Evolutionary conservation across 148 eudicot genomes (phyloP).

Genomic region (Vaccinium macrocarpon): DNA sequence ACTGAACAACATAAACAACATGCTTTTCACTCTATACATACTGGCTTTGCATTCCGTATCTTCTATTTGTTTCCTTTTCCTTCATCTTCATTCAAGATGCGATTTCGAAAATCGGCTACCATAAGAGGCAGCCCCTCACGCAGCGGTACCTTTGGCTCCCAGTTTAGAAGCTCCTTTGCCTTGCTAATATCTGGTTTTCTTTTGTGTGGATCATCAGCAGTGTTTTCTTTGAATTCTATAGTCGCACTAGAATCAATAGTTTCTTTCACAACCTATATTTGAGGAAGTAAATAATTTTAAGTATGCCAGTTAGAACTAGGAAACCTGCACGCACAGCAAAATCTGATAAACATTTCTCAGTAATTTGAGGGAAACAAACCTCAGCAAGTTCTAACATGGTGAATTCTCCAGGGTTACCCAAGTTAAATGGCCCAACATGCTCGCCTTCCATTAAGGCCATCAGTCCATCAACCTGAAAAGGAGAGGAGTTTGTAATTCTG

Average conservation of each 20-base stretch:
- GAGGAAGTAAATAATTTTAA: neutral
- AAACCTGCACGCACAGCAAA: neutral
- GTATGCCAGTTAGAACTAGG: neutral
- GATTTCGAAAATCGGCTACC: constrained; percentile 75
- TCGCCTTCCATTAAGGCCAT: constrained; percentile 90
- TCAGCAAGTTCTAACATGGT: constrained; percentile 93
- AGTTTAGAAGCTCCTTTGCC: constrained; percentile 75
- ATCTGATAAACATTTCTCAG: neutral
- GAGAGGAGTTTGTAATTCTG: neutral
- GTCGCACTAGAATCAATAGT: constrained; percentile 72
- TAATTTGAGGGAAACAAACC: constrained; percentile 37
- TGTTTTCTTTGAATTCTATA: constrained; percentile 62
- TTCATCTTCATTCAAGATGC: constrained; percentile 75
- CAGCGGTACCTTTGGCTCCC: constrained; percentile 80
- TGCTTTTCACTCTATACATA: constrained; percentile 26
- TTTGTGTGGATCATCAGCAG: constrained; percentile 90
- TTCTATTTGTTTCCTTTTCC: constrained; percentile 52
- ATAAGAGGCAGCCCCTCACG: constrained; percentile 75
- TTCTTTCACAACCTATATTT: constrained; percentile 71
- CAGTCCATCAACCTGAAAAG: constrained; percentile 69
- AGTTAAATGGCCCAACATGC: constrained; percentile 81
- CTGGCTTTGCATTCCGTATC: neutral
- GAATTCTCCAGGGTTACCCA: constrained; percentile 92
- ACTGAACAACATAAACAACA: constrained; percentile 19
- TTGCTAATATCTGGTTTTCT: constrained; percentile 89